These are phyloP conservation scores for Blastomyces parvus DNA, from an alignment of 2,329 filamentous ascomycete genomes.

Conservation along the genomic window DNA sequence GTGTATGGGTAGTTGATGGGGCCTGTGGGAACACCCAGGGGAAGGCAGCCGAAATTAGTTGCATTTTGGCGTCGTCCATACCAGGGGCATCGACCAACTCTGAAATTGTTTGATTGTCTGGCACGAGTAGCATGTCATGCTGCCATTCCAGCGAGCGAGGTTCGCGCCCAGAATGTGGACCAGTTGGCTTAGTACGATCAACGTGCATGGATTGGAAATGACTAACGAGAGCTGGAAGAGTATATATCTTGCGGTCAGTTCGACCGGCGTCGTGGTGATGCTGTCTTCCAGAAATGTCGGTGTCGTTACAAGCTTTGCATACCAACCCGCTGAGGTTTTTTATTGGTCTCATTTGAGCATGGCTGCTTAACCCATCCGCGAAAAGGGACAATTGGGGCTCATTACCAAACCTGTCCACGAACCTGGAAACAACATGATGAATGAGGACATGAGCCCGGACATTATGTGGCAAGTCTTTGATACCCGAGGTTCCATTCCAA, in stretches of 20 bases:
- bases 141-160: slow-evolving; percentile 44
- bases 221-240: slow-evolving; percentile 25
- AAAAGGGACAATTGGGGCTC: slow-evolving; percentile 51
- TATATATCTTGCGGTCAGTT: slow-evolving; percentile 21
- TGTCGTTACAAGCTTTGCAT: slow-evolving; percentile 45
- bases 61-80: slow-evolving; percentile 49
- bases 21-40: slow-evolving; percentile 32
- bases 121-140: slow-evolving; percentile 52
- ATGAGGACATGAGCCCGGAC: slow-evolving; percentile 56
- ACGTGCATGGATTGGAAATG: slow-evolving; percentile 34
- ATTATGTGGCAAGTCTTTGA: slow-evolving; percentile 53
- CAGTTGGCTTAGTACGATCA: slow-evolving; percentile 19
- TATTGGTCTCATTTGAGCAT: slow-evolving; percentile 49
- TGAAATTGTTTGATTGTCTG: slow-evolving; percentile 31
- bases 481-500: slow-evolving; percentile 52
- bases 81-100: slow-evolving; percentile 42
- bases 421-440: slow-evolving; percentile 51
- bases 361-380: slow-evolving; percentile 48
- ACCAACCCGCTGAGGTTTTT: slow-evolving; percentile 45
- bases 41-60: slow-evolving; percentile 44
- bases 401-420: slow-evolving; percentile 48
- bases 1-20: neutral
- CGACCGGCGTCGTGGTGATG: slow-evolving; percentile 13
- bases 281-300: slow-evolving; percentile 11
- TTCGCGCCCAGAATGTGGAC: slow-evolving; percentile 18